Conservation (phyloP, 768 basidiomycete species). For the Tephrocybe sp. region DNA sequence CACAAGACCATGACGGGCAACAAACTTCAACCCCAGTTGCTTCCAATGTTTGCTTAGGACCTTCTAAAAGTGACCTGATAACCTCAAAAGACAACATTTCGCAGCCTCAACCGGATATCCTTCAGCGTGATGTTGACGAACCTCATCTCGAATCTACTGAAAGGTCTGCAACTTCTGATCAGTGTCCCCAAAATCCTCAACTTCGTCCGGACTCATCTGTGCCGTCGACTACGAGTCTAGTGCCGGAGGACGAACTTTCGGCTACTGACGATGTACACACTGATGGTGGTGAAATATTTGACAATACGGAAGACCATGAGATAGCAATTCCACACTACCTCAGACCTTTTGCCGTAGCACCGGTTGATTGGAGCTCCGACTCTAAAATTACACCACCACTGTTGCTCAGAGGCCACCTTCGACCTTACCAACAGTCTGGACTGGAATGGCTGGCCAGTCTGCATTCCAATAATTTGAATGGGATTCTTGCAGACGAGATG, state of each 20-base stretch:
- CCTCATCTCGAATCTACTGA: not conserved
- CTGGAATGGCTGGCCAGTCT: conserved; percentile 92
- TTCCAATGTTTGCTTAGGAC: not conserved
- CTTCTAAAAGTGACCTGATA: not conserved
- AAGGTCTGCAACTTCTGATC: too few relatives aligned
- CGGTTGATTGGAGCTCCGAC: conserved; percentile 63
- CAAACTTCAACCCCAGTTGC: not conserved
- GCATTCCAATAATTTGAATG: conserved; percentile 77
- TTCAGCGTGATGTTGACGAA: not conserved
- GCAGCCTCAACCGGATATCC: not conserved
- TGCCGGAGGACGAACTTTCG: too few relatives aligned
- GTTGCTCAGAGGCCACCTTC: conserved; percentile 81
- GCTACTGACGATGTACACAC: not conserved
- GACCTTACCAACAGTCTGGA: conserved; percentile 92
- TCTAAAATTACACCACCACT: conserved; percentile 60
- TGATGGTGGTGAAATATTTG: not conserved
- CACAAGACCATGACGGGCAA: not conserved
- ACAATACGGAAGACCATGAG: conserved; percentile 25
- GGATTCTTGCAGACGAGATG: conserved; percentile 92
- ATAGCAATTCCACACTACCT: conserved; percentile 51
- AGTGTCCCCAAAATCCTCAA: too few relatives aligned
- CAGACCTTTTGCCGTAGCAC: conserved; percentile 67
- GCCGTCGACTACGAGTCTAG: too few relatives aligned
- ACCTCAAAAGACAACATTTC: not conserved
- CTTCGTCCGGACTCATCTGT: too few relatives aligned